These are phyloP conservation scores for Blastocystis sp. DNA, from an alignment of 352 stramenopile genomes.

Conservation along the genomic window DNA sequence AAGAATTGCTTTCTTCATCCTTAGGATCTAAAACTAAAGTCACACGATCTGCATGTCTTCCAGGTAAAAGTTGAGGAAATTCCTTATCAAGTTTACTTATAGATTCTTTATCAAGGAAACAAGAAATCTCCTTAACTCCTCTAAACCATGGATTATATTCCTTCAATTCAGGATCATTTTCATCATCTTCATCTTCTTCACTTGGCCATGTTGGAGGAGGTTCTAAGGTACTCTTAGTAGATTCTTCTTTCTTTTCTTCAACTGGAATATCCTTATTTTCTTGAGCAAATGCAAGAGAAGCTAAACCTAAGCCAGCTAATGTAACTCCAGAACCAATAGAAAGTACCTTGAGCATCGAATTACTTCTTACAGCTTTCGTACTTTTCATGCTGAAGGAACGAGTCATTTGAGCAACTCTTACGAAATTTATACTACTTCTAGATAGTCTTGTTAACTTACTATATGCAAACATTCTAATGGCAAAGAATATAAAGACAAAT, in stretches of 20 bases:
- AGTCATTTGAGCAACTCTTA: no score
- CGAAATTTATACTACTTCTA: no score
- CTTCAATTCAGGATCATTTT: background rate
- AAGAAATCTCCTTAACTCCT: slow-evolving; percentile 31
- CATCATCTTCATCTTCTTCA: background rate
- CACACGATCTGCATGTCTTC: background rate
- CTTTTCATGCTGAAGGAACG: no score
- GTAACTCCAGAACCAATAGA: no score
- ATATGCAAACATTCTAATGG: no score
- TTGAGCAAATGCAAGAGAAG: no score
- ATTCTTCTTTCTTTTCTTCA: background rate
- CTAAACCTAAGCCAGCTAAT: no score
- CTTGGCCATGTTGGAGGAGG: background rate
- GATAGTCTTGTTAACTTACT: no score
- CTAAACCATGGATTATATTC: slow-evolving; percentile 32
- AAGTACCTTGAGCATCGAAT: no score
- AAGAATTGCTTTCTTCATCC: slow-evolving; percentile 21
- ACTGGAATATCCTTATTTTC: background rate
- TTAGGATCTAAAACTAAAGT: slow-evolving; percentile 19
- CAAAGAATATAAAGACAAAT: no score
- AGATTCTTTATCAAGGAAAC: slow-evolving; percentile 6
- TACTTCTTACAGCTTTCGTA: no score
- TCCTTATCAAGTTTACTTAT: background rate
- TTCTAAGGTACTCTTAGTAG: background rate
- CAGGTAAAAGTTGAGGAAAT: slow-evolving; percentile 16